Evolutionary conservation across 2,329 filamentous ascomycete genomes (phyloP), one percentile per base, ranked within the genome.

Genomic region (Aureobasidium melanogenum): DNA sequence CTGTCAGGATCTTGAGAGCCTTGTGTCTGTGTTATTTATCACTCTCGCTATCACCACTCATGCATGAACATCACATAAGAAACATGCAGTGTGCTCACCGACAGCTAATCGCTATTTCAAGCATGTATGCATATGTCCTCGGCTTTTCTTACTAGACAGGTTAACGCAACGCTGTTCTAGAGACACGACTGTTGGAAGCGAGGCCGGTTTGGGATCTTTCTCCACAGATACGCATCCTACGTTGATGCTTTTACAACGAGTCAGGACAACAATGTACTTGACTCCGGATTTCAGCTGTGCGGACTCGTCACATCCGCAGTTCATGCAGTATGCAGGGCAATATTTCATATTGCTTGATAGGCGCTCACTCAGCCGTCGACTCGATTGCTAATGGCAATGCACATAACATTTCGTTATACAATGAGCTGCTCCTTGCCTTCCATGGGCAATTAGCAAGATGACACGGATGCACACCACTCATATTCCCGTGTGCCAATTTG

Each of bases 321-420:
- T 46, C 56, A 50, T 50, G 56, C 56, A 50, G 15, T 34, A 59
- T 19, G 56, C 56, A 59, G 56, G 56, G 56, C 54, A 57, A 14
- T 34, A 44, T 28, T 38, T 32, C 41, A 46, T 28, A 15, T 36
- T 56, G 54, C 41, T 57, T 24, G 19, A 30, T 5, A 38, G 41
- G 10, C 36, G n/a, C 30, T n/a, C 19, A 19, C 15, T 38, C 30
- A 26, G 41, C 54, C 30, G 19, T 38, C 38, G 30, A 47, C 30
- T 24, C 26, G 14, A 44, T 44, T n/a, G 43, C 19, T 57, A 19
- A 46, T 24, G 38, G 17, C 24, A 12, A 15, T 22, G 30, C 41
- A 30, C 41, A 19, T 36, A 22, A 47, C 51, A 30, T n/a, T n/a
- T 32, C 28, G 34, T 36, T n/a, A 17, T 5, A 24, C 24, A 14